Conservation (phyloP, 768 basidiomycete species). For the Tulasnella sp. region DNA sequence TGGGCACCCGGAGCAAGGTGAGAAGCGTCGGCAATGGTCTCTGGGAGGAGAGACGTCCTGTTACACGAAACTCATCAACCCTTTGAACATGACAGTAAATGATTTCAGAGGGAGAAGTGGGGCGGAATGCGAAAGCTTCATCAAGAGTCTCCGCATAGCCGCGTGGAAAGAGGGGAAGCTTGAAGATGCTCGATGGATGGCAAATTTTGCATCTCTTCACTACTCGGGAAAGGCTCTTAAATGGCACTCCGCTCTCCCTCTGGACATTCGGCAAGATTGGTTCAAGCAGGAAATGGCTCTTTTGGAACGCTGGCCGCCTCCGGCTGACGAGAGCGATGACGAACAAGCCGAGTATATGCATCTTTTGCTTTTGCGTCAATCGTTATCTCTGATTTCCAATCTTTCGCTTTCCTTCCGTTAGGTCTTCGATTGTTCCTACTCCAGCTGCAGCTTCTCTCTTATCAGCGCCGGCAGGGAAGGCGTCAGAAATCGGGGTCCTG, state of each 20-base stretch:
- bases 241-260: not conserved
- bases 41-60: no score
- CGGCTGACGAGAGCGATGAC: not conserved
- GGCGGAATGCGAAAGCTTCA: not conserved
- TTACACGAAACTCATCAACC: no score
- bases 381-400: no score
- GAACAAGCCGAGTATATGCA: no score
- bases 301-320: not conserved
- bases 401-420: no score
- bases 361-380: no score
- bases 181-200: not conserved
- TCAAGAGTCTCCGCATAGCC: not conserved
- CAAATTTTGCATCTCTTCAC: not conserved
- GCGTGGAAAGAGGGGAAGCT: conserved; percentile 3
- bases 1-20: no score
- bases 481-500: no score
- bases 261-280: not conserved
- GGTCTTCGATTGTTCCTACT: no score
- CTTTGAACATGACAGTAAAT: not conserved
- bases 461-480: no score
- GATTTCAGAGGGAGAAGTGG: not conserved
- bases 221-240: not conserved
- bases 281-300: not conserved
- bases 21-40: no score
- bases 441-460: no score